A percentile compares a stretch with the other conserved stretches of the same genome.
Conservation (phyloP, 2,329 filamentous ascomycete species). For the Scedosporium minutisporum region DNA sequence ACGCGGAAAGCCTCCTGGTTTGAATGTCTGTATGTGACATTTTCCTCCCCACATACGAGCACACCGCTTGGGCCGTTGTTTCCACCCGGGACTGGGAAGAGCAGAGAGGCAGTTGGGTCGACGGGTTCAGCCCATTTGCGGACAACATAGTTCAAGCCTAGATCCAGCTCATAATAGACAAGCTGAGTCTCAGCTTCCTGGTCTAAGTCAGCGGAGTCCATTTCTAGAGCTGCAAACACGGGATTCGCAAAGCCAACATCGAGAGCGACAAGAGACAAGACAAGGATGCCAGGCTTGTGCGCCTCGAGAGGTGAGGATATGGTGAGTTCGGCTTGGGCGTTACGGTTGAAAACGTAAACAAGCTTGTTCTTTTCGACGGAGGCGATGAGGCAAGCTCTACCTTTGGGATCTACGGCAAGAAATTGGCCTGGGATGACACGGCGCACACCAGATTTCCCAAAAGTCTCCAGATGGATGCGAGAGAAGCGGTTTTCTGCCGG, state of each 20-base stretch:
- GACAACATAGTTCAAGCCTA: conserved; percentile 94
- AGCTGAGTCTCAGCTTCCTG: conserved; percentile 66
- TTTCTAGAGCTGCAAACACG: conserved; percentile 87
- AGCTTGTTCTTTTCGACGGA: conserved; percentile 99
- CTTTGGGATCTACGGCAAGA: conserved; percentile 89
- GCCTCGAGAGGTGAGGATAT: conserved; percentile 96
- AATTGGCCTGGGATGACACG: conserved; percentile 94
- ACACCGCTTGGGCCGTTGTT: conserved; percentile 91
- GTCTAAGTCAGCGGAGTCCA: conserved; percentile 86
- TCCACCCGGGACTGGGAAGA: conserved; percentile 93
- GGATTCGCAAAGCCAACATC: conserved; percentile 97
- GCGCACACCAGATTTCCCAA: conserved; percentile 91
- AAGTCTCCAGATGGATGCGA: conserved; percentile 90
- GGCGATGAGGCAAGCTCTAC: conserved; percentile 86
- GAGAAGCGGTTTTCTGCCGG: conserved; percentile 79
- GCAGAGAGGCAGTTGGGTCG: conserved; percentile 75
- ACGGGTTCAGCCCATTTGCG: conserved; percentile 94
- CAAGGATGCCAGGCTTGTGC: conserved; percentile 83
- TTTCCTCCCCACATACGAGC: conserved; percentile 88
- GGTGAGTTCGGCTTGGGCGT: conserved; percentile 85
- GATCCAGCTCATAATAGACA: conserved; percentile 94
- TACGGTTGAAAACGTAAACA: conserved; percentile 94
- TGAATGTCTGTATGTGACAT: conserved; percentile 92
- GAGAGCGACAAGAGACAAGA: conserved; percentile 77
- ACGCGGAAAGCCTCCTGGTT: conserved; percentile 86